Evolutionary conservation across 768 basidiomycete species (phyloP).

Genomic region (Tulasnella sp.): DNA sequence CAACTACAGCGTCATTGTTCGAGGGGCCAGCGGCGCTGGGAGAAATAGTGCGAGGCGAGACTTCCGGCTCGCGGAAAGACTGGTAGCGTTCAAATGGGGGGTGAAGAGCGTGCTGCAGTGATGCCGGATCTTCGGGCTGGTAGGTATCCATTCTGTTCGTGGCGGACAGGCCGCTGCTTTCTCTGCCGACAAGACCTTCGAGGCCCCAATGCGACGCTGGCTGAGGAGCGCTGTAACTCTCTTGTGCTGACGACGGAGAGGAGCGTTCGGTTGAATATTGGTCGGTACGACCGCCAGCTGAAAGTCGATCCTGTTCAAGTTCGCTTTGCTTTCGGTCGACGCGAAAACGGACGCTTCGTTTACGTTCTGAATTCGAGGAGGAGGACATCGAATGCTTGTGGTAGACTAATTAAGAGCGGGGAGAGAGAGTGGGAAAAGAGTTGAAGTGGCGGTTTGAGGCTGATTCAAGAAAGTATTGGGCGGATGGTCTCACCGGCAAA

Average conservation of each 20-base stretch:
- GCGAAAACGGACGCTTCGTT: conserved; percentile 23
- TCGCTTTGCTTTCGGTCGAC: conserved; percentile 11
- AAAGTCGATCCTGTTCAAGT: neutral
- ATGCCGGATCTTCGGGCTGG: neutral
- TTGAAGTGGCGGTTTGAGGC: neutral
- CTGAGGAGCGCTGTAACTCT: neutral
- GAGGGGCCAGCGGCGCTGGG: neutral
- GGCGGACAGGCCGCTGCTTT: neutral
- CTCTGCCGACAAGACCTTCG: neutral
- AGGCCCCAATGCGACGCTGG: neutral
- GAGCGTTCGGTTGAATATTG: neutral
- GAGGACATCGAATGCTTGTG: neutral
- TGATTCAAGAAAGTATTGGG: neutral
- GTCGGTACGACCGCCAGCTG: neutral
- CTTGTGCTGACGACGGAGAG: neutral
- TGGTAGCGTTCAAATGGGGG: neutral
- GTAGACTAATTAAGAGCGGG: neutral
- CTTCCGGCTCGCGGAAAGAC: neutral
- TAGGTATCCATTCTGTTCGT: neutral
- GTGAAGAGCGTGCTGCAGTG: neutral
- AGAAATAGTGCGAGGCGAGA: neutral
- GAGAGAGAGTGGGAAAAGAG: neutral
- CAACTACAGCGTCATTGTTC: neutral
- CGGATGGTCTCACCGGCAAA: neutral
- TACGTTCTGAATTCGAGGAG: neutral